Conservation (phyloP, 1,139 yeast species). For the Martiniozyma asiatica region DNA sequence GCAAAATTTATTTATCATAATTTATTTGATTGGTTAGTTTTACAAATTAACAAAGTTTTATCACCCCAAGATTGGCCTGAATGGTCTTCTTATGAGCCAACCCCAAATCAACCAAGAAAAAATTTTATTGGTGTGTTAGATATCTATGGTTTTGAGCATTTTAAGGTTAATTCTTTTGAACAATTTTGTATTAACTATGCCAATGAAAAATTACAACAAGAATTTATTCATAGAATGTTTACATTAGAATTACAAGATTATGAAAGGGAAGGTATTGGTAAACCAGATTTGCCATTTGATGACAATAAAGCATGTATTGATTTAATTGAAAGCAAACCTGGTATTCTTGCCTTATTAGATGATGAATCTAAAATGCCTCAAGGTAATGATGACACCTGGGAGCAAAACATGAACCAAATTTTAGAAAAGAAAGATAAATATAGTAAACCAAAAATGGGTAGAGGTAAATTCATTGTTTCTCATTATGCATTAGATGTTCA, state of each 20-base stretch:
- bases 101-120: constrained; percentile 24
- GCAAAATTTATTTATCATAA: constrained; percentile 90
- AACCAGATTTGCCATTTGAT: constrained; percentile 93
- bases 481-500: constrained; percentile 94
- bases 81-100: constrained; percentile 5
- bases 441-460: constrained; percentile 91
- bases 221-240: constrained; percentile 94
- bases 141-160: constrained; percentile 96
- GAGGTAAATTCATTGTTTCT: constrained; percentile 76
- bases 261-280: constrained; percentile 81
- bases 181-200: constrained; percentile 98
- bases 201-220: constrained; percentile 94
- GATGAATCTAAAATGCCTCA: constrained; percentile 94
- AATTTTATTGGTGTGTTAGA: constrained; percentile 89
- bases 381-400: constrained; percentile 89
- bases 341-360: constrained; percentile 78
- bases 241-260: constrained; percentile 95
- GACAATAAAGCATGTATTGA: constrained; percentile 97
- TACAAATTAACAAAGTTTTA: constrained; percentile 66
- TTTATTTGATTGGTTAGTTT: constrained; percentile 90
- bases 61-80: constrained; percentile 50
- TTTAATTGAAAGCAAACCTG: constrained; percentile 80
- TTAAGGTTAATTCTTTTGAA: constrained; percentile 87
- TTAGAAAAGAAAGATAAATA: constrained; percentile 68
- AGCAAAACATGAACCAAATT: constrained; percentile 79